Base-by-base conservation (phyloP, 2,329 filamentous ascomycete species). In the Decorospora gaudefroyi region DNA sequence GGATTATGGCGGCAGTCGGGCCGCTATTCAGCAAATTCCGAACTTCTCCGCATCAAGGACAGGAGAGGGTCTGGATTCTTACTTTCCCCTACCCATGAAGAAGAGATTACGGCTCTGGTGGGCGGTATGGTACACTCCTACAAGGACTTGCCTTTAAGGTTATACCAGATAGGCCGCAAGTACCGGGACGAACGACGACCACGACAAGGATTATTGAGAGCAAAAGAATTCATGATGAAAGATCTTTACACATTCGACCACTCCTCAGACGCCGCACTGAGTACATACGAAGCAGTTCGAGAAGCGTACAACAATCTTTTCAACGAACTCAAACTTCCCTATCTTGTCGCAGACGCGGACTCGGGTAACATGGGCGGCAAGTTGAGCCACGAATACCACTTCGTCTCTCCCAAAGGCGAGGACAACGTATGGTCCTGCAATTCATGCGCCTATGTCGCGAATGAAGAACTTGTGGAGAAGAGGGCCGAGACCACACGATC, bases 361-460 rank as follows among this genome's bases (percentile, higher is more conserved):
- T 96, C 92, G 1, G 93, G 93, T n/a, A 88, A 90, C 55, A 99
- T 99, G 82, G 93, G 93, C 21, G 93, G 93, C 9, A 86, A 85
- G 55, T 73, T 96, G 25, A 97, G 91, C 68, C 93, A 99, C 67
- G 93, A 99, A 63, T 99, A 95, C 65, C 93, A 96, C 65, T 85
- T 96, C 36, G 80, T 86, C 1, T 89, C 85, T 19, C 65, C 80
- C 0, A 84, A 87, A 35, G 93, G 93, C 6, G 93, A 97, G 67
- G 93, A 99, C 62, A 85, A 82, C 1, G 79, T 99, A 25, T 82
- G 95, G 51, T 85, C 77, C 50, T 99, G 93, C 68, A 73, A 74
- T 15, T 73, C 70, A 8, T 99, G 93, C 66, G 77, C 80, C 22
- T 89, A 91, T 64, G 80, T 87, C 1, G 87, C 87, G 45, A 99